These are phyloP conservation scores for Globisporangium orthogonon DNA, from an alignment of 352 stramenopile species.

Conservation along the genomic window DNA sequence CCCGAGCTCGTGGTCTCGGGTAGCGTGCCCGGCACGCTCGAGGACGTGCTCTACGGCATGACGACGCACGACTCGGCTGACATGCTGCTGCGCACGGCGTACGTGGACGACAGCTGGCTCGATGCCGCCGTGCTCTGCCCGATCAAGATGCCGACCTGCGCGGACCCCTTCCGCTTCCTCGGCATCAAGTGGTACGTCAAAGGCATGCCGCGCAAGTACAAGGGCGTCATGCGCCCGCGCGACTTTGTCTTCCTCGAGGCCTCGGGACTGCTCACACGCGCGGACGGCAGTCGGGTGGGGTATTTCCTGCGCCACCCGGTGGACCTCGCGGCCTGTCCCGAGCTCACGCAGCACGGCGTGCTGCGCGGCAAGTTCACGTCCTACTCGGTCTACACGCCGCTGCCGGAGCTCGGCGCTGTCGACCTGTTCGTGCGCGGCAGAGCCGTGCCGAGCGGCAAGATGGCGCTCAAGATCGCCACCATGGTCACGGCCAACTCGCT, in stretches of 20 bases:
- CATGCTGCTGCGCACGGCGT: slow-evolving; percentile 14
- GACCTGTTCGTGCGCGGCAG: slow-evolving; percentile 14
- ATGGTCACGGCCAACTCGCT: slow-evolving; percentile 14
- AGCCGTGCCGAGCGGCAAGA: slow-evolving; percentile 7
- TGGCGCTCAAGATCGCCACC: slow-evolving; percentile 7
- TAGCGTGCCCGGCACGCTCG: slow-evolving; percentile 9
- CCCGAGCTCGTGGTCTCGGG: slow-evolving; percentile 13
- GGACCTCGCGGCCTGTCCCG: slow-evolving; percentile 6
- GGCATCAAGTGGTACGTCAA: slow-evolving; percentile 18
- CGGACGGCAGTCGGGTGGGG: slow-evolving; percentile 10
- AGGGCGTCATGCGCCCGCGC: slow-evolving; percentile 5
- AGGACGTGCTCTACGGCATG: slow-evolving; percentile 16
- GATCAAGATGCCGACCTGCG: slow-evolving; percentile 8
- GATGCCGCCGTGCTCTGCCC: slow-evolving; percentile 11
- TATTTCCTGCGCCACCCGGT: slow-evolving; percentile 17
- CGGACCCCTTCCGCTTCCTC: slow-evolving; percentile 15
- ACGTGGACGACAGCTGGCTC: slow-evolving; percentile 14
- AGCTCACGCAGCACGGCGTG: slow-evolving; percentile 3
- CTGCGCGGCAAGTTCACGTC: slow-evolving; percentile 6
- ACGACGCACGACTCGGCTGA: slow-evolving; percentile 11
- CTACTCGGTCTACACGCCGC: slow-evolving; percentile 11
- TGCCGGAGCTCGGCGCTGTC: slow-evolving; percentile 1
- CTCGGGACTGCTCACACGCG: slow-evolving; percentile 3
- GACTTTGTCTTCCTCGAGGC: slow-evolving; percentile 17
- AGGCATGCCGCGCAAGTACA: slow-evolving; percentile 3